These are phyloP conservation scores for Pythium periplocum DNA, from an alignment of 352 stramenopile genomes.

Conservation along the genomic window DNA sequence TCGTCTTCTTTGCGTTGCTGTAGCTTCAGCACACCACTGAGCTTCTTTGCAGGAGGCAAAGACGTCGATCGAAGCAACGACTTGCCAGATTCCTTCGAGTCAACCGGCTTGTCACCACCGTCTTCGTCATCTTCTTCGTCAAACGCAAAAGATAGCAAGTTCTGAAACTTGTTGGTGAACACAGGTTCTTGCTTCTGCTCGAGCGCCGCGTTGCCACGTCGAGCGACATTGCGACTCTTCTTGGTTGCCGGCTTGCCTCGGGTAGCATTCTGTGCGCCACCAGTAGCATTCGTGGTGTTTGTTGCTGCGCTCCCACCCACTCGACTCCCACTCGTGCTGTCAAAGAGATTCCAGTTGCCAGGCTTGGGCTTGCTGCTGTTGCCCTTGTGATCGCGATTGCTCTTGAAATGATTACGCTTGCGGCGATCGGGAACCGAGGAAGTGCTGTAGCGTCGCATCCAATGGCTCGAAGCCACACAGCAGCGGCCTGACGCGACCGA, in stretches of 20 bases:
- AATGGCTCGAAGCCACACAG: not conserved
- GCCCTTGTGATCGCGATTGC: slow-evolving; percentile 33
- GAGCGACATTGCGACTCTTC: slow-evolving; percentile 17
- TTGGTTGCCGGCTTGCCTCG: slow-evolving; percentile 10
- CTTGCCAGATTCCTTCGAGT: not conserved
- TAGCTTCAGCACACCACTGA: no score
- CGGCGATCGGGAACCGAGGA: slow-evolving; percentile 39
- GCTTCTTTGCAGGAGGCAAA: no score
- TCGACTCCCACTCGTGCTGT: slow-evolving; percentile 2
- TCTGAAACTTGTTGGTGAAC: slow-evolving; percentile 85
- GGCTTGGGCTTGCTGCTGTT: slow-evolving; percentile 6
- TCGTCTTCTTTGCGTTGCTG: slow-evolving; percentile 4
- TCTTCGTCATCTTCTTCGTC: slow-evolving; percentile 35
- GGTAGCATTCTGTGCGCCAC: slow-evolving; percentile 1
- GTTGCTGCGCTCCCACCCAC: slow-evolving; percentile 6
- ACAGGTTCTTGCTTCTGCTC: slow-evolving; percentile 26
- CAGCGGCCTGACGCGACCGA: not conserved
- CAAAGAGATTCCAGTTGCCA: slow-evolving; percentile 30
- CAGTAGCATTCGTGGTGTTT: not conserved
- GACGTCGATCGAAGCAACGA: slow-evolving; percentile 7
- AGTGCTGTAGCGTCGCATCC: slow-evolving; percentile 23
- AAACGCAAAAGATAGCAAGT: slow-evolving; percentile 70
- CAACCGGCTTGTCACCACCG: not conserved
- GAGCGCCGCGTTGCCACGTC: slow-evolving; percentile 1
- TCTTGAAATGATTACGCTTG: slow-evolving; percentile 49